These are phyloP conservation scores for Atalantia buxifolia DNA, from an alignment of 345 rosid genomes.

Conservation along the genomic window DNA sequence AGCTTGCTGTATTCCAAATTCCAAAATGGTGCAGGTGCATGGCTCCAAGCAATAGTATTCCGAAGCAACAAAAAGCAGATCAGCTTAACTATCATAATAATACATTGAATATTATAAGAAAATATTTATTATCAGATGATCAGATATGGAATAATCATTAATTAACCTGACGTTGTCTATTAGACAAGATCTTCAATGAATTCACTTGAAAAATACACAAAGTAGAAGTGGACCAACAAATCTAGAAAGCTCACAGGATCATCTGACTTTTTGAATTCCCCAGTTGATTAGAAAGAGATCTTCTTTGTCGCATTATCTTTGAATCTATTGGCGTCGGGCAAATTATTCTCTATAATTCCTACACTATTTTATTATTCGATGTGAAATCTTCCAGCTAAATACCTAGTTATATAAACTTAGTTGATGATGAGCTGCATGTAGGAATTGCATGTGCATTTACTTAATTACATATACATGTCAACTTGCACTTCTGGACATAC, in stretches of 20 bases:
- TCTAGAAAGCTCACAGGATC: slow-evolving; percentile 8
- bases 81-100: not conserved
- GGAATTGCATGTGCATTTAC: slow-evolving; percentile 10
- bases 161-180: not conserved
- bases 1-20: slow-evolving; percentile 5
- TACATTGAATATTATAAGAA: not conserved
- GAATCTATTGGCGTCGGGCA: slow-evolving; percentile 14
- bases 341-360: slow-evolving; percentile 11
- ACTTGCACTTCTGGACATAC: not conserved
- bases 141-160: not conserved
- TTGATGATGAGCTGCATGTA: not conserved
- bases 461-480: slow-evolving; percentile 20
- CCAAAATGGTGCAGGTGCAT: slow-evolving; percentile 2
- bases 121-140: slow-evolving; percentile 7
- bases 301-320: slow-evolving; percentile 28
- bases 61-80: not conserved
- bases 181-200: not conserved
- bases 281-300: slow-evolving; percentile 8
- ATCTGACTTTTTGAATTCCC: slow-evolving; percentile 13
- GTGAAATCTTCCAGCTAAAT: slow-evolving; percentile 9
- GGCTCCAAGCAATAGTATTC: not conserved
- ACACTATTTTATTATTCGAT: not conserved
- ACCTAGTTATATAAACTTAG: not conserved
- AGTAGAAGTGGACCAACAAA: slow-evolving; percentile 8
- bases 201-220: slow-evolving; percentile 13